Evolutionary conservation across 345 rosid genomes (phyloP), one percentile per base, ranked within the genome.

Genomic region (Pugionium dolabratum): DNA sequence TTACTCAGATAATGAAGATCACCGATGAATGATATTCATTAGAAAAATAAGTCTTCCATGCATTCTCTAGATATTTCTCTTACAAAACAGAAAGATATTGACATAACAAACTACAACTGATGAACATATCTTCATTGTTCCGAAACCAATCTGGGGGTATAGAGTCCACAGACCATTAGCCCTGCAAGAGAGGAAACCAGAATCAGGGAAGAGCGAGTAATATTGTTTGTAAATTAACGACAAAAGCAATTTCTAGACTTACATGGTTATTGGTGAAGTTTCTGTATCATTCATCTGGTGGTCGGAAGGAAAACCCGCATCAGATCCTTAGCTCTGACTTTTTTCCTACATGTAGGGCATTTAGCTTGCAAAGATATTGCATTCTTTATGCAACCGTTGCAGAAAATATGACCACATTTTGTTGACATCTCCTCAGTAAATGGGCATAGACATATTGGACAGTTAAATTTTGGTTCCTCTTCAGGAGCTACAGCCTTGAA

Each of bases 401-500:
- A 95, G 83, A 91, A 95, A 41, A 95, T 95, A 61, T 95, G 99
- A 50, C 99, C 99, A 74, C 99, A 95, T 70, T 81, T 91, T 11
- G 99, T 95, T 9, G 97, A 81, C 62, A 74, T 77, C 82, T 87
- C 97, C 77, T 87, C 85, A 0, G 71, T 82, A 26, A 95, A 70
- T 47, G 88, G 83, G 54, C 86, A 79, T 91, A 95, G 45, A 79
- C 99, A 95, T 54, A 95, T 89, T 53, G 99, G 97, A 68, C 99
- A 95, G 59, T 70, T 83, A 67, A 95, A 95, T 25, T 68, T 87
- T 1, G 85, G 87, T 73, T 87, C 95, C 76, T 84, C 84, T 4
- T 79, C 83, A 34, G 88, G 82, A 31, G 81, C 83, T 0, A 81
- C 75, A 0, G 80, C 70, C 36, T 70, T 76, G 0, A 56, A 51